Evolutionary conservation across 768 basidiomycete genomes (phyloP), one percentile per base, ranked within the genome.

Genomic region (Mycena filopes): DNA sequence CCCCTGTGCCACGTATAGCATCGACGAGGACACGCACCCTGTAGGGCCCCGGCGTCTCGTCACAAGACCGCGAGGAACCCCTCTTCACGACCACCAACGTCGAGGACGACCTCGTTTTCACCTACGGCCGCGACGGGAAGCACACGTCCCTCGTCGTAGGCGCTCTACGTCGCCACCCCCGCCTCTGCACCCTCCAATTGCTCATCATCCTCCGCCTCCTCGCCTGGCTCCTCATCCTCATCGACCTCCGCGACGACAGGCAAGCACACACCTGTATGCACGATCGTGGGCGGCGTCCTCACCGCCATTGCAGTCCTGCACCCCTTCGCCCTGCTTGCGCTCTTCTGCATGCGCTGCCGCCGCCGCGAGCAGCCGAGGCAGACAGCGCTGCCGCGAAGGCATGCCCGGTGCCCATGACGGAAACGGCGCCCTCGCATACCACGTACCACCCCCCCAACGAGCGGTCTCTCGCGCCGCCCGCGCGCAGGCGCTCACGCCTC

Each of bases 1-100:
- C 3, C 69, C 71, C 2, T 66, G 60, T 1, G 76, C 70, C 16
- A 70, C 68, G 12, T 79, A 77, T 63, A 47, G 69, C 5, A 70
- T 79, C 55, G 77, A 79, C 65, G 70, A 63, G 6, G 54, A 47
- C 60, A 9, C 43, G 2, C 69, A 45, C 57, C 16, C 38, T 69
- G 9, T 6, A 36, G 2, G 49, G 45, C n/a, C 15, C 56, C 59
- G 7, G 3, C n/a, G n/a, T n/a, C 29, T n/a, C 40, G 48, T 16
- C 40, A 47, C 13, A 10, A 54, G 10, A 63, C 60, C 8, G 41
- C 48, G 8, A 70, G 74, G 0, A 48, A 67, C 25, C 61, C 0
- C 48, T 74, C 26, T 74, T 76, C 42, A 46, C 53, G 0, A 72
- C 72, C 20, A 55, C 70, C 0, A n/a, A 53, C 7, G 73, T 60